Conservation (phyloP, 1,139 yeast genomes). For the Zygosaccharomyces pseudobailii region DNA sequence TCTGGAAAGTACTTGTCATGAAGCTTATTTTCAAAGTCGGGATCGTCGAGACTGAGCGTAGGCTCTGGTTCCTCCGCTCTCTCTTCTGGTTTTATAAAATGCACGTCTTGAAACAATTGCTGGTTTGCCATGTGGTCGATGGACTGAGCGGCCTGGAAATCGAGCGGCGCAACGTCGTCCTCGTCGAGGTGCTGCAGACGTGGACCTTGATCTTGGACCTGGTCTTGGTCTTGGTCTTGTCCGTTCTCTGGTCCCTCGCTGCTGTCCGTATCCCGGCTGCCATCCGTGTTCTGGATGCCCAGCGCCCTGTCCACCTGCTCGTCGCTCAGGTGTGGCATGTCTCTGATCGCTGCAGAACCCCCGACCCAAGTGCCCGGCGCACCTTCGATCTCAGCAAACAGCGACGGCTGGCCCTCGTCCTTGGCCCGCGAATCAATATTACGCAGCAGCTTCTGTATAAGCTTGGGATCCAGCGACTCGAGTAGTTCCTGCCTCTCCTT, state of each 20-base stretch:
- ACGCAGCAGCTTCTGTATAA: conserved; percentile 50
- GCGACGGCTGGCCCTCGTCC: conserved; percentile 18
- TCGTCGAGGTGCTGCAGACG: conserved; percentile 29
- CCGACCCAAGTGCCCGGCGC: conserved; percentile 67
- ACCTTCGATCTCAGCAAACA: conserved; percentile 57
- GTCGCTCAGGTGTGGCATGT: conserved; percentile 33
- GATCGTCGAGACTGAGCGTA: conserved; percentile 59
- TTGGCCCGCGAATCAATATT: conserved; percentile 41
- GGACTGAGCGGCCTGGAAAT: conserved; percentile 38
- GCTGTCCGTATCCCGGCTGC: conserved; percentile 11
- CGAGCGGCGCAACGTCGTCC: conserved; percentile 44
- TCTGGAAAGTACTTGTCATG: conserved; percentile 88
- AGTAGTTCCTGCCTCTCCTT: conserved; percentile 64
- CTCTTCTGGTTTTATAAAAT: conserved; percentile 47
- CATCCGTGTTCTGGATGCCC: conserved; percentile 19
- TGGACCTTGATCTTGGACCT: neutral
- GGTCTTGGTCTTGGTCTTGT: neutral
- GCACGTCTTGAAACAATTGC: conserved; percentile 46
- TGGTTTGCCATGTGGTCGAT: conserved; percentile 43
- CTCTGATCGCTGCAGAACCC: conserved; percentile 44
- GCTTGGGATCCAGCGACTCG: conserved; percentile 61
- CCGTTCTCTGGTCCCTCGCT: neutral
- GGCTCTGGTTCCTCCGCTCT: conserved; percentile 18
- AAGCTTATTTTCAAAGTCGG: conserved; percentile 69
- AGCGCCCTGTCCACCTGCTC: conserved; percentile 35